Evolutionary conservation across 2,329 filamentous ascomycete species (phyloP), one percentile per base, ranked within the genome.

Genomic region (Talaromyces atroroseus): DNA sequence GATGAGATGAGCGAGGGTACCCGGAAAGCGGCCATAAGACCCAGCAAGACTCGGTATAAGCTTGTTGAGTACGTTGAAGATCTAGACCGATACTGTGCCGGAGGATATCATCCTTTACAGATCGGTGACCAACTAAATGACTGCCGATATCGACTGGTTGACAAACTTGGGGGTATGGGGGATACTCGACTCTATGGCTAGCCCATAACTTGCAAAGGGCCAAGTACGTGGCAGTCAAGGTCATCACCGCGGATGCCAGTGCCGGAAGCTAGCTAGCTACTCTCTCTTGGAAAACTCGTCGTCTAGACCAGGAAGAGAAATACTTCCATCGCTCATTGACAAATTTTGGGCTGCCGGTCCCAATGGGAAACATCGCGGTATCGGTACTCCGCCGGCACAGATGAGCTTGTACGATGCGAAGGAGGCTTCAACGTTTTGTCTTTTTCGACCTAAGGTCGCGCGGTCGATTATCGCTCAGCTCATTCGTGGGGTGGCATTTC

Each of bases 171-270:
- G 0, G 73, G 0, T 74, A 65, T 61, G 74, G 75, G 10, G 66
- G 66, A 3, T 74, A 69, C 59, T 76, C 73, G 2, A 76, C 71
- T 0, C 68, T 75, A 44, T 78, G 71, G 72, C 63, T 76, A 54
- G 72, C 72, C 8, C 66, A 60, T 2, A 73, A 77, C 51, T 61
- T 54, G 46, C 49, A 49, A 2, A 2, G 54, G 0, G 51, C 62
- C 2, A 53, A 36, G 12, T 70, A 70, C 57, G 66, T 70, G 53
- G 66, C 67, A n/a, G 26, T 71, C 1, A 72, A 71, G 48, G 57
- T 70, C 26, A 57, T 56, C 18, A 65, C 64, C 16, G 61, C 65
- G 48, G 46, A 62, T 34, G 59, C 59, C 3, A 7, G 40, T 55
- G 38, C 21, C 11, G 3, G 65, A 71, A 51, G 61, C 53, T 6